phyloP scores from a whole-genome alignment of 768 basidiomycete species.

The Solioccasus polychromus region DNA sequence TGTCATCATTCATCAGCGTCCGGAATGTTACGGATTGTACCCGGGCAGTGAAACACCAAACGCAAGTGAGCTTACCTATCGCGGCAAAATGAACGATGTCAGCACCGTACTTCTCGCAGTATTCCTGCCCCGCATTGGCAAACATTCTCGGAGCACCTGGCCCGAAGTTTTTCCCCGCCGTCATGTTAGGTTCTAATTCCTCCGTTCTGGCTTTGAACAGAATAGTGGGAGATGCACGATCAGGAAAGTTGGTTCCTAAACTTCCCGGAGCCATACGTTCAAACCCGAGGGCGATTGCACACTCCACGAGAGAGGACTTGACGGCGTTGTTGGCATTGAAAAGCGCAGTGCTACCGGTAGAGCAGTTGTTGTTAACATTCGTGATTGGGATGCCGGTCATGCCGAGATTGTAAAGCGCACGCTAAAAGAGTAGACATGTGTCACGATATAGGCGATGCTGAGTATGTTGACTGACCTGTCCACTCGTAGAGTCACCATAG shows the following conservation, averaged over 20 bases:
- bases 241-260: slow-evolving; percentile 62
- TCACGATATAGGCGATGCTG: background rate
- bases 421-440: slow-evolving; percentile 35
- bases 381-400: slow-evolving; percentile 81
- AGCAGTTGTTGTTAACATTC: slow-evolving; percentile 88
- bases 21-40: background rate
- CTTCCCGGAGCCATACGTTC: slow-evolving; percentile 82
- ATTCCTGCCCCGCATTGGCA: slow-evolving; percentile 69
- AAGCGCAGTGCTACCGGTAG: slow-evolving; percentile 77
- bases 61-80: slow-evolving; percentile 52
- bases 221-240: slow-evolving; percentile 44
- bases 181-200: slow-evolving; percentile 47
- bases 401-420: slow-evolving; percentile 79
- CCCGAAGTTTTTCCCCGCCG: slow-evolving; percentile 58
- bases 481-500: slow-evolving; percentile 77
- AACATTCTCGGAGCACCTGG: slow-evolving; percentile 75
- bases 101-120: slow-evolving; percentile 72
- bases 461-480: slow-evolving; percentile 50
- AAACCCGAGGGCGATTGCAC: slow-evolving; percentile 80
- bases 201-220: slow-evolving; percentile 42
- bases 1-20: slow-evolving; percentile 4
- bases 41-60: background rate
- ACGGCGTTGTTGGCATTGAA: slow-evolving; percentile 71
- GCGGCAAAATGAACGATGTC: slow-evolving; percentile 65
- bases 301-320: slow-evolving; percentile 67